A percentile compares a stretch with the other conserved stretches of the same genome.
phyloP scores from a whole-genome alignment of 208 protist genomes.

The Acanthamoeba triangularis region DNA sequence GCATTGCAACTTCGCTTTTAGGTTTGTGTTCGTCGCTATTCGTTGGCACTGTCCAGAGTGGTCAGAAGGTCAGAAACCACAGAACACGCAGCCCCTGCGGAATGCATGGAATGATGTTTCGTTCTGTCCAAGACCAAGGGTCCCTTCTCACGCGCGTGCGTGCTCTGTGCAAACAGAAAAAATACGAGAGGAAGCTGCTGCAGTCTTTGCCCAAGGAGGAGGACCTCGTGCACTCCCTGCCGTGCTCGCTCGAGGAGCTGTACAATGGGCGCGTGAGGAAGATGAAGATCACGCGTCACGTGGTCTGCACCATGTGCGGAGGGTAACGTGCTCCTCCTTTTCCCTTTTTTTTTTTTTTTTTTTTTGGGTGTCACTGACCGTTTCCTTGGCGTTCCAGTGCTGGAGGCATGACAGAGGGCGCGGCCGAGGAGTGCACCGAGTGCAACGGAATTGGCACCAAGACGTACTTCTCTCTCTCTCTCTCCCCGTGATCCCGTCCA shows the following conservation, averaged over 20 bases:
- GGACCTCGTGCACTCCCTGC: slow-evolving; percentile 27
- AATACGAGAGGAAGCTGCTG: slow-evolving; percentile 45
- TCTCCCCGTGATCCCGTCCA: too few species aligned
- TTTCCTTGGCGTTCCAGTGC: neutral
- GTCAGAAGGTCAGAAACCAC: too few species aligned
- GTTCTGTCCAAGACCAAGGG: too few species aligned
- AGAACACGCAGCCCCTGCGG: too few species aligned
- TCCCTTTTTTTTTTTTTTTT: neutral
- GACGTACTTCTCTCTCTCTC: neutral
- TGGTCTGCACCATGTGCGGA: slow-evolving; percentile 48
- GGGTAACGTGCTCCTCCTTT: neutral
- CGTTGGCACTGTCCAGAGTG: neutral
- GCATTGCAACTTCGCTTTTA: neutral
- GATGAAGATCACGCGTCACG: slow-evolving; percentile 25
- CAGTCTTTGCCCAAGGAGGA: slow-evolving; percentile 3
- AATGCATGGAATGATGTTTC: too few species aligned
- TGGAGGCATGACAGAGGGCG: slow-evolving; percentile 17
- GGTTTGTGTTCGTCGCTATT: neutral
- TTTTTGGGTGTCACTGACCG: neutral
- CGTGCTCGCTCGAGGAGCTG: slow-evolving; percentile 12
- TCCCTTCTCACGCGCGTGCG: too few species aligned
- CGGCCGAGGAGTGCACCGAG: slow-evolving; percentile 35
- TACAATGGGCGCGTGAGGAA: slow-evolving; percentile 42
- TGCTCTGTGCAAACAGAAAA: neutral
- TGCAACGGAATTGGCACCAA: slow-evolving; percentile 38